A percentile compares a stretch with the other conserved stretches of the same genome.
phyloP scores from a whole-genome alignment of 163 green algal genomes.

The Scenedesmus sp. region DNA sequence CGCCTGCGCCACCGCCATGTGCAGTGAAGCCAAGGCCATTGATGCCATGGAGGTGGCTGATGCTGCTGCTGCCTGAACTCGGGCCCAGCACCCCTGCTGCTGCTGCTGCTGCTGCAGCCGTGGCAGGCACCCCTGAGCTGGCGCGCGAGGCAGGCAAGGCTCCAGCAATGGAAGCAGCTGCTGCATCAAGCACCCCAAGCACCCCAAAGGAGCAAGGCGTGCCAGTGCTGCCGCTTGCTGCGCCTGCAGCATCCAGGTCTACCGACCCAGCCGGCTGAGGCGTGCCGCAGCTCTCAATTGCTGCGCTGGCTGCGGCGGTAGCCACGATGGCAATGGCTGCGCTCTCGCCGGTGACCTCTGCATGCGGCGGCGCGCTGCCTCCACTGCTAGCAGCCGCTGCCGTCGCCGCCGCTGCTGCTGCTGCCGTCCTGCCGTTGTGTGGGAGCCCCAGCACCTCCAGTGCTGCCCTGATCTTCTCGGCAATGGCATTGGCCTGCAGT shows the following conservation, averaged over 20 bases:
- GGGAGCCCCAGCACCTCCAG: conserved; percentile 40
- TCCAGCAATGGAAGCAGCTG: neutral
- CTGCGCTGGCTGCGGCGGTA: conserved; percentile 36
- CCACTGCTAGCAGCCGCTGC: neutral
- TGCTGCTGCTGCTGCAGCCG: neutral
- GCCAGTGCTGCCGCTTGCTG: neutral
- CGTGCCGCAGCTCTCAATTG: conserved; percentile 39
- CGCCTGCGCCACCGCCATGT: neutral
- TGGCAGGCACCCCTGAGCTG: neutral
- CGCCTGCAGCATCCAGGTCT: neutral
- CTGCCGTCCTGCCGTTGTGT: neutral
- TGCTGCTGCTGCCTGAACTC: neutral
- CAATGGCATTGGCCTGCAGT: conserved; percentile 32
- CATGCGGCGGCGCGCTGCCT: neutral
- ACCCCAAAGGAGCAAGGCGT: neutral
- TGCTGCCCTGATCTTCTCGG: conserved; percentile 43
- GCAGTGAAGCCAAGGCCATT: neutral
- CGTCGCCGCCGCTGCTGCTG: neutral
- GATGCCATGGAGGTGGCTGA: neutral
- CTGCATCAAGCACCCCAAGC: neutral
- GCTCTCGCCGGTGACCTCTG: conserved; percentile 24
- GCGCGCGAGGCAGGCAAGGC: neutral
- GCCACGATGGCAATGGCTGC: conserved; percentile 42
- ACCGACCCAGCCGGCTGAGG: neutral
- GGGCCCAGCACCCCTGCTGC: neutral